Base-by-base conservation (phyloP, 2,329 filamentous ascomycete genomes). In the Colletotrichum tofieldiae region DNA sequence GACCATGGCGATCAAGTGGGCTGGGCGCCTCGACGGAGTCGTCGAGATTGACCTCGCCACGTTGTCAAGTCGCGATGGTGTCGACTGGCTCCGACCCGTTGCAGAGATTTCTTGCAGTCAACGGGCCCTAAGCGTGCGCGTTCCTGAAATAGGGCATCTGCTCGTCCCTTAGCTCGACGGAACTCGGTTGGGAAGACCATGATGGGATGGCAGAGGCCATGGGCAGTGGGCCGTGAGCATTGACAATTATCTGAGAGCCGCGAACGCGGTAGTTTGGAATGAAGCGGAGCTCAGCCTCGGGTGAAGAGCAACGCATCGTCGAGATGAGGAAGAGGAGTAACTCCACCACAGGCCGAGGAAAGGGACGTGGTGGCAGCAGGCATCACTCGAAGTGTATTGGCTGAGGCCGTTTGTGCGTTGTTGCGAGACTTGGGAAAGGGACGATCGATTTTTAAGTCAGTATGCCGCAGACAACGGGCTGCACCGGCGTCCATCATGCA, bases 1-100 rank as follows among this genome's bases (percentile, higher is more conserved):
- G 59, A 60, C 29, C 52, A 49, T 43, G 66, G 39, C 65, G 66
- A 72, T 72, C 70, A 70, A 72, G 65, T 60, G 65, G 59, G 65
- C 26, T 70, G 8, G 59, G 37, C 52, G 45, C 47, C 39, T 59
- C 54, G 26, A 59, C 55, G 59, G 54, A 65, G 58, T 45, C 18
- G 49, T 68, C 26, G 51, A 58, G 26, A 59, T 59, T 47, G 59
- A 37, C 35, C 52, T 72, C 65, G 69, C 70, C 70, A 69, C 65
- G 59, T 64, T 64, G 37, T 67, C 32, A 41, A 56, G 39, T 35
- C 37, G 35, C 18, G 60, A 26, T 39, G 52, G 65, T 16, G 20
- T 67, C 29, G 29, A 66, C 26, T 39, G 43, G 23, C 11, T 37
- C 47, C 52, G 37, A 58, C 52, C 35, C 49, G 56, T 26, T 58